These are phyloP conservation scores for Gossypium anomalum DNA, from an alignment of 345 rosid genomes.

Conservation along the genomic window DNA sequence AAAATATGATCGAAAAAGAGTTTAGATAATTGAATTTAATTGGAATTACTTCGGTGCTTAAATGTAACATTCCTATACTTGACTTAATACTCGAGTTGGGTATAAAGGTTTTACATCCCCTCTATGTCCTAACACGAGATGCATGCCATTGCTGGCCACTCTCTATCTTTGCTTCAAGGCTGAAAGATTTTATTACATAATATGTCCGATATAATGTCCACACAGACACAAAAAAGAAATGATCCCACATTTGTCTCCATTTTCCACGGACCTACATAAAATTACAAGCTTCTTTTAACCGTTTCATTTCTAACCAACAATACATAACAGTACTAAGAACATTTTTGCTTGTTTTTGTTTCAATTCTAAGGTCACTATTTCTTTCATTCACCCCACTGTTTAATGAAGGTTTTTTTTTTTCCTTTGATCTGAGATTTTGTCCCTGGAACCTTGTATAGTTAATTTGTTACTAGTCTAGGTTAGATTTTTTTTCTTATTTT, in stretches of 20 bases:
- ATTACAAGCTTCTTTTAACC: background rate
- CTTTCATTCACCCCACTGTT: background rate
- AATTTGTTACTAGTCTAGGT: background rate
- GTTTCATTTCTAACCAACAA: background rate
- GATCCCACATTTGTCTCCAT: slow-evolving; percentile 14
- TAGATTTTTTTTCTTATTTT: background rate
- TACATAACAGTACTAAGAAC: background rate
- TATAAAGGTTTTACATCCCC: too few species aligned
- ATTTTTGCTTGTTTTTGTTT: background rate
- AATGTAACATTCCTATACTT: too few species aligned
- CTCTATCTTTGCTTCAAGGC: background rate
- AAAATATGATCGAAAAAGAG: too few species aligned
- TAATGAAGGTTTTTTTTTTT: background rate
- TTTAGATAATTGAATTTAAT: too few species aligned
- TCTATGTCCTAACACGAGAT: background rate
- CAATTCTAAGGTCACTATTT: background rate
- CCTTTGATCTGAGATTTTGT: background rate
- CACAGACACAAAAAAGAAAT: background rate
- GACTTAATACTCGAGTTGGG: too few species aligned
- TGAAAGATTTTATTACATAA: background rate
- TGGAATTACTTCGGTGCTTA: too few species aligned
- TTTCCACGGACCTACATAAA: background rate
- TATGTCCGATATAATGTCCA: background rate
- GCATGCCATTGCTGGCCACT: background rate
- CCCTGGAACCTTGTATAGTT: background rate